Evolutionary conservation across 2,329 filamentous ascomycete genomes (phyloP), one percentile per base, ranked within the genome.

Genomic region (Colletotrichum liaoningense): DNA sequence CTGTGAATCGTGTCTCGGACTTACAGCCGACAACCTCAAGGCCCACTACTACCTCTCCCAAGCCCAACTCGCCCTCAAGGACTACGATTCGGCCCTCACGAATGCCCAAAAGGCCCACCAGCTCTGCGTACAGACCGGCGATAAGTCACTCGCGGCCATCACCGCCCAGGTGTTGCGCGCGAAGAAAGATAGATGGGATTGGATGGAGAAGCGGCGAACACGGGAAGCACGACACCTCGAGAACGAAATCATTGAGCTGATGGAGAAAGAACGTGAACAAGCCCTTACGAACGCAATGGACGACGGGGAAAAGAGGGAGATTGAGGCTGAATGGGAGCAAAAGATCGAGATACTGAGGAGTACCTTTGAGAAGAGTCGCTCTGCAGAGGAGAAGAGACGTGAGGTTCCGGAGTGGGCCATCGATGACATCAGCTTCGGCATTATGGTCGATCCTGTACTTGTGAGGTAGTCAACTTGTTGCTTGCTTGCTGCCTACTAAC

Each of bases 151-250:
- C 0, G 87, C 90, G 26, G 89, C 92, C 26, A 90, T 98, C 57
- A 95, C 93, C 0, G 86, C 87, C 19, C 89, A 93, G 19, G 94
- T 98, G 0, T 86, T 98, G 26, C 88, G 88, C 70, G 95, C 94
- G 79, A 97, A 97, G 83, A 96, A 96, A 82, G 92, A 92, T 75
- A 91, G 94, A 52, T 98, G 97, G 94, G 93, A 96, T 46, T 88
- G 90, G 12, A 86, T 87, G 76, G 96, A 98, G 81, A 86, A 86
- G 68, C 85, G 87, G 46, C 86, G 93, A 1, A 78, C 86, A 28
- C 86, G 90, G 16, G 86, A 90, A 74, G 86, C 87, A 24, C 85
- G 83, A 5, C 88, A 88, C 38, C 83, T 95, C 2, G 88, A 94
- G 78, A 82, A 80, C 2, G 89, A 94, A 71, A 80, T 93, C 46